Conservation (phyloP, 2,329 filamentous ascomycete genomes). For the Didymella arachidicola region DNA sequence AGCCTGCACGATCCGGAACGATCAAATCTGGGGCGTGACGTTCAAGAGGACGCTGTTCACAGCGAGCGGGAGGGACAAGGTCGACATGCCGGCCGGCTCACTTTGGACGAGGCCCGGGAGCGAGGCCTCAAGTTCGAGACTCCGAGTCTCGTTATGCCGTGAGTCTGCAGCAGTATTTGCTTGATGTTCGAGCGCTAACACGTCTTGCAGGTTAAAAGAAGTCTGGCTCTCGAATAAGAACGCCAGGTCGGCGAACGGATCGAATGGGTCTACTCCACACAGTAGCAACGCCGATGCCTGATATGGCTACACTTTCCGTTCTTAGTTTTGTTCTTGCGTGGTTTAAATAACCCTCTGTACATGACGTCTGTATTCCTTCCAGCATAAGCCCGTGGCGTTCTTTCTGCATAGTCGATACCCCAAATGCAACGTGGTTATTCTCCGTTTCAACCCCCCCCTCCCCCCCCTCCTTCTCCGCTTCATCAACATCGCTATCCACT, state of each 20-base stretch:
- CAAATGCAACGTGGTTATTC: constrained; percentile 1
- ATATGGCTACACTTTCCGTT: constrained; percentile 1
- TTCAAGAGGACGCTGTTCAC: constrained; percentile 51
- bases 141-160: constrained; percentile 74
- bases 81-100: constrained; percentile 57
- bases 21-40: constrained; percentile 57
- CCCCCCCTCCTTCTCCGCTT: neutral
- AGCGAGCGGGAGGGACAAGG: constrained; percentile 19
- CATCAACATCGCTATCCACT: neutral
- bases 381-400: constrained; percentile 16
- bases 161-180: constrained; percentile 50
- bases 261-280: constrained; percentile 31
- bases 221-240: constrained; percentile 66
- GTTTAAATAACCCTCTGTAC: constrained; percentile 27
- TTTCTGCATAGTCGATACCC: constrained; percentile 17
- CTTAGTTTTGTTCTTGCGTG: neutral
- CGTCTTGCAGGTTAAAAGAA: constrained; percentile 64
- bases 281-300: constrained; percentile 28
- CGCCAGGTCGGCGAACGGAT: constrained; percentile 34
- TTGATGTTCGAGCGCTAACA: constrained; percentile 16
- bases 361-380: constrained; percentile 18
- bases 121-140: constrained; percentile 76
- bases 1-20: constrained; percentile 74
- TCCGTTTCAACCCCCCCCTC: neutral
- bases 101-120: constrained; percentile 76